Percentiles rank a stretch among this genome's conserved stretches.
These are phyloP conservation scores for Sodiomyces alkalinus DNA, from an alignment of 2,329 filamentous ascomycete species.

Conservation along the genomic window DNA sequence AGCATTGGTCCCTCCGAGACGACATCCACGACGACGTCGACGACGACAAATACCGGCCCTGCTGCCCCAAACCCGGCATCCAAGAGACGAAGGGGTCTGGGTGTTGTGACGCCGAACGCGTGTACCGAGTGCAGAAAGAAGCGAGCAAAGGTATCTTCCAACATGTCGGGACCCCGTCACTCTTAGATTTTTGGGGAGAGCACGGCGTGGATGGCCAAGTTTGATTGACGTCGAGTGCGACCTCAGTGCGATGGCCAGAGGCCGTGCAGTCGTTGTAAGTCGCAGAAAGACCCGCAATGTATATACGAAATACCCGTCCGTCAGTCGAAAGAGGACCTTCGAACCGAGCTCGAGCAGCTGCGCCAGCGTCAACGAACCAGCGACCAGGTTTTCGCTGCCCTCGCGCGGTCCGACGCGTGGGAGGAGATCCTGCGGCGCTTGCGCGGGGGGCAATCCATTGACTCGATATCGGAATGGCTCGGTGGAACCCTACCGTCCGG, in stretches of 20 bases:
- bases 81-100: slow-evolving; percentile 38
- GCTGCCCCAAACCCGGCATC: slow-evolving; percentile 18
- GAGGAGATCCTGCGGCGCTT: slow-evolving; percentile 39
- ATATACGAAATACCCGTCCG: slow-evolving; percentile 47
- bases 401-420: slow-evolving; percentile 33
- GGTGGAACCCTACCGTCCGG: slow-evolving; percentile 16
- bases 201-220: too few species aligned
- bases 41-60: slow-evolving; percentile 1
- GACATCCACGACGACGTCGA: too few species aligned
- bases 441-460: slow-evolving; percentile 36
- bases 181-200: too few species aligned
- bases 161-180: background rate
- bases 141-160: slow-evolving; percentile 44
- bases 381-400: slow-evolving; percentile 39
- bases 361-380: slow-evolving; percentile 37
- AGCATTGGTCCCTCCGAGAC: slow-evolving; percentile 2
- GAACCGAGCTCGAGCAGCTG: slow-evolving; percentile 42
- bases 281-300: slow-evolving; percentile 39
- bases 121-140: slow-evolving; percentile 48
- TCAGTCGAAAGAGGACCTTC: slow-evolving; percentile 47
- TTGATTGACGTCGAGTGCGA: too few species aligned
- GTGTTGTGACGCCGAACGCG: slow-evolving; percentile 43
- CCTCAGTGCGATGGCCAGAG: slow-evolving; percentile 41
- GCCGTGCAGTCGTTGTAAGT: slow-evolving; percentile 39
- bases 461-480: slow-evolving; percentile 41